These are phyloP conservation scores for Zygosaccharomyces kombuchaensis DNA, from an alignment of 805 yeast genomes.

Conservation along the genomic window DNA sequence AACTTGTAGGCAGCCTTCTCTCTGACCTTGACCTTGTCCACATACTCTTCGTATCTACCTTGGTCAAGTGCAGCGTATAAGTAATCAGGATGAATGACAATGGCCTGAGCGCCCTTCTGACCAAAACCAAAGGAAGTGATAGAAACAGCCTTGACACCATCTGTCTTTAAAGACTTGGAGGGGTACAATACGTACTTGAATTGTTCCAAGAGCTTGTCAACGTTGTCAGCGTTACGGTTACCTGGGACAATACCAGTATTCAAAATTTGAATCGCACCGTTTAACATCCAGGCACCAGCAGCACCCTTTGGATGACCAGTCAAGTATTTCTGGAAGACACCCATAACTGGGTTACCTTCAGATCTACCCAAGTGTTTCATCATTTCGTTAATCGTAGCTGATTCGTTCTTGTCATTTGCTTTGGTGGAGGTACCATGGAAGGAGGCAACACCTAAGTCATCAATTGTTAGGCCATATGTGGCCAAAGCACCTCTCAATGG, in stretches of 20 bases:
- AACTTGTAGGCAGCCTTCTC: conserved; percentile 88
- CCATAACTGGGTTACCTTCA: conserved; percentile 95
- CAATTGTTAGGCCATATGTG: conserved; percentile 85
- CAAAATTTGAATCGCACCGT: conserved; percentile 92
- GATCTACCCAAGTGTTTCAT: conserved; percentile 93
- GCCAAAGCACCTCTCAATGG: conserved; percentile 97
- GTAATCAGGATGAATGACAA: conserved; percentile 90
- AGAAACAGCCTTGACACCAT: conserved; percentile 95
- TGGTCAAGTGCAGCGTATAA: conserved; percentile 77
- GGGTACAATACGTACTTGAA: conserved; percentile 90
- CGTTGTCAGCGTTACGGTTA: conserved; percentile 96
- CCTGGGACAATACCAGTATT: conserved; percentile 96
- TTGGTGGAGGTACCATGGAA: conserved; percentile 99
- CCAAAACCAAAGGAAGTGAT: conserved; percentile 98
- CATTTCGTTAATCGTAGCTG: conserved; percentile 86
- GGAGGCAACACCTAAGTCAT: conserved; percentile 93
- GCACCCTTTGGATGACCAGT: conserved; percentile 99
- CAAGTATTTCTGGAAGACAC: conserved; percentile 97
- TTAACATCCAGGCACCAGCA: conserved; percentile 99
- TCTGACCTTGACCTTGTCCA: conserved; percentile 66
- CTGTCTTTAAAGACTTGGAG: conserved; percentile 87
- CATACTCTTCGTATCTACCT: conserved; percentile 66
- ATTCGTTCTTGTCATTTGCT: conserved; percentile 98
- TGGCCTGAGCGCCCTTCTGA: conserved; percentile 97
- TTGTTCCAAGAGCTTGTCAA: conserved; percentile 77